These are phyloP conservation scores for Hortaea werneckii DNA, from an alignment of 2,329 filamentous ascomycete species.

Conservation along the genomic window DNA sequence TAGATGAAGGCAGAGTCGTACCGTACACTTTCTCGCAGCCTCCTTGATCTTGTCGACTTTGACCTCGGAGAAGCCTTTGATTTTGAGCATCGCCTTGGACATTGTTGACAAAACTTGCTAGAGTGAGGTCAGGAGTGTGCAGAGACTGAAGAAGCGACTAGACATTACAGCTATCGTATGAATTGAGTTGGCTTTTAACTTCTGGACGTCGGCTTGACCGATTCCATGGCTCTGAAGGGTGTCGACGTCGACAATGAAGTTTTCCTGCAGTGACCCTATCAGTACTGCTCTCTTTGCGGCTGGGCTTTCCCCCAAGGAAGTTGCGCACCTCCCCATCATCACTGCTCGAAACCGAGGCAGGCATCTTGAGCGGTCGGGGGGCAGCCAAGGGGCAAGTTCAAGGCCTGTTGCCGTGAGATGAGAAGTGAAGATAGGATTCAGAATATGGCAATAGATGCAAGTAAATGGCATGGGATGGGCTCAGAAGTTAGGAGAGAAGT, in stretches of 20 bases:
- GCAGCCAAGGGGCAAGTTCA: background rate
- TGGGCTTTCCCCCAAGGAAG: no score
- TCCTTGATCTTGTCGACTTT: constrained; percentile 65
- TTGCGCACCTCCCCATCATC: constrained; percentile 41
- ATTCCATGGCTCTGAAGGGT: constrained; percentile 57
- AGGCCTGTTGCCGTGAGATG: no score
- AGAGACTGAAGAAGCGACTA: constrained; percentile 6
- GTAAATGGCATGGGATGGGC: no score
- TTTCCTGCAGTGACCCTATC: constrained; percentile 27
- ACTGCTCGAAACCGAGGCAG: constrained; percentile 43
- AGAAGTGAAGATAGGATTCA: no score
- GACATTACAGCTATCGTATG: constrained; percentile 50
- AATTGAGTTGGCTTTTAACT: constrained; percentile 53
- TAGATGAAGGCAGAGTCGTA: constrained; percentile 20
- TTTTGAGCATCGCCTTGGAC: constrained; percentile 51
- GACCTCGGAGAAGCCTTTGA: constrained; percentile 60
- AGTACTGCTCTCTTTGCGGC: background rate
- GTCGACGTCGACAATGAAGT: constrained; percentile 56
- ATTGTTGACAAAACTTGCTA: constrained; percentile 52
- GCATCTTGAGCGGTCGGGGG: constrained; percentile 27
- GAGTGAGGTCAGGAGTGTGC: background rate
- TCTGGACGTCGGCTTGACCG: constrained; percentile 54
- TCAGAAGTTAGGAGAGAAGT: no score
- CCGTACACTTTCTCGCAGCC: constrained; percentile 51
- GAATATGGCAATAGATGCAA: no score